Percentiles rank a stretch among this genome's conserved stretches.
Conservation (phyloP, 129 eudicot genomes). For the Kitagawia praeruptora region DNA sequence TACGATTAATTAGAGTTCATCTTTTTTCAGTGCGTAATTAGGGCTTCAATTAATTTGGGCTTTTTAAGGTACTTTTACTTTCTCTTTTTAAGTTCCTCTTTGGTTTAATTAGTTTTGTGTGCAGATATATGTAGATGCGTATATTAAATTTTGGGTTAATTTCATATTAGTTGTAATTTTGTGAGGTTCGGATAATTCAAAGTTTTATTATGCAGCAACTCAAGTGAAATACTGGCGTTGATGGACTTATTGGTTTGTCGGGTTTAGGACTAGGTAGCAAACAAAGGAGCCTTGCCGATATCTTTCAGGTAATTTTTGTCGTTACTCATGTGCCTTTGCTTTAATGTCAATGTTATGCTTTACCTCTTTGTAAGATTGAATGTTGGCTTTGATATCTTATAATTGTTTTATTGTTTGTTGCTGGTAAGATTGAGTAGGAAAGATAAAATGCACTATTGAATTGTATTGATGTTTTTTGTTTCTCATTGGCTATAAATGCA, state of each 20-base stretch:
- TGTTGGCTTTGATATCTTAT: not conserved
- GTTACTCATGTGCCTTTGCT: not conserved
- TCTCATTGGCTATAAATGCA: not conserved
- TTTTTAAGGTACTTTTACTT: too few species aligned
- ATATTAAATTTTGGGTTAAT: too few species aligned
- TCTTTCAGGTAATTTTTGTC: constrained; percentile 62
- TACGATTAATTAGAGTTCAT: too few species aligned
- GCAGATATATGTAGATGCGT: too few species aligned
- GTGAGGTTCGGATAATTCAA: too few species aligned
- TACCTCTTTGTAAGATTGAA: not conserved
- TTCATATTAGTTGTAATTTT: too few species aligned
- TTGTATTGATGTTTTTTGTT: not conserved
- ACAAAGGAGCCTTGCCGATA: constrained; percentile 93
- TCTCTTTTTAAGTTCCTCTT: too few species aligned
- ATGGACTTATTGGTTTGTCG: constrained; percentile 87
- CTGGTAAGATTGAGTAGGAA: not conserved
- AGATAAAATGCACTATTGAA: not conserved
- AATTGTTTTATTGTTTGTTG: not conserved
- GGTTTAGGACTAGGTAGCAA: constrained; percentile 90
- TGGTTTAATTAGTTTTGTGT: too few species aligned
- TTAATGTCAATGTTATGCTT: not conserved
- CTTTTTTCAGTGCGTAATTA: too few species aligned
- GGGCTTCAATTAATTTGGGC: too few species aligned
- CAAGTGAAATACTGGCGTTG: too few species aligned
- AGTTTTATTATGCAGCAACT: too few species aligned